Percentiles rank a stretch among this genome's conserved stretches.
Conservation (phyloP, 2,329 filamentous ascomycete genomes). For the Xylaria sp. region DNA sequence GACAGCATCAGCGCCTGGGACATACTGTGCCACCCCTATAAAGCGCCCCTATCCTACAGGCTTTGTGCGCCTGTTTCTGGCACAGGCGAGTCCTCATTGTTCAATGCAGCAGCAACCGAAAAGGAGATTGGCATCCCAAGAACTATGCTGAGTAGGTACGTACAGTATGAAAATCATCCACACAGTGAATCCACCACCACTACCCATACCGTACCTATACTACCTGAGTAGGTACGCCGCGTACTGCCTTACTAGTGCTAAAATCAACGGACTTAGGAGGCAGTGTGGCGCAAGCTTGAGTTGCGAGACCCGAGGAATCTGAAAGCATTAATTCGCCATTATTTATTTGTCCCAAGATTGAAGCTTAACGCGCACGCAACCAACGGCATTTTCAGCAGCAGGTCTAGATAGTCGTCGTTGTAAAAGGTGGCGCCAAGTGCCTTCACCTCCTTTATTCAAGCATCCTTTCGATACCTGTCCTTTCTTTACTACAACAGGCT, state of each 20-base stretch:
- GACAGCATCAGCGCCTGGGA: conserved; percentile 23
- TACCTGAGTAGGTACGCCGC: not conserved
- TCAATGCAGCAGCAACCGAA: not conserved
- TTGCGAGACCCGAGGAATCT: conserved; percentile 11
- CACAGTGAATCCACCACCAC: conserved; percentile 13
- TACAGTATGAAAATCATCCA: not conserved
- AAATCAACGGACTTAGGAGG: not conserved
- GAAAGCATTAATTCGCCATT: conserved; percentile 10
- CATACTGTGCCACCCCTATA: conserved; percentile 33
- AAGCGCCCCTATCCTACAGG: conserved; percentile 14
- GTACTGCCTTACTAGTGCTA: not conserved
- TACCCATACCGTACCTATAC: not conserved
- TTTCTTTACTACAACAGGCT: not conserved
- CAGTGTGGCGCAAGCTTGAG: conserved; percentile 29
- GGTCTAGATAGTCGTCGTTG: not conserved
- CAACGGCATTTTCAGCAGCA: not conserved
- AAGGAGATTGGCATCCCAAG: conserved; percentile 28
- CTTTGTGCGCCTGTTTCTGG: conserved; percentile 9
- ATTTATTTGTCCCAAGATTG: not conserved
- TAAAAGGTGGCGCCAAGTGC: not conserved
- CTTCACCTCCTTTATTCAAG: conserved; percentile 25
- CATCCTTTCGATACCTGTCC: conserved; percentile 4
- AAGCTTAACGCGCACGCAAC: conserved; percentile 14
- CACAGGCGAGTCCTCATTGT: not conserved
- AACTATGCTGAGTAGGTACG: not conserved